These are phyloP conservation scores for Elsinoe necatrix DNA, from an alignment of 2,329 filamentous ascomycete species.

Conservation along the genomic window DNA sequence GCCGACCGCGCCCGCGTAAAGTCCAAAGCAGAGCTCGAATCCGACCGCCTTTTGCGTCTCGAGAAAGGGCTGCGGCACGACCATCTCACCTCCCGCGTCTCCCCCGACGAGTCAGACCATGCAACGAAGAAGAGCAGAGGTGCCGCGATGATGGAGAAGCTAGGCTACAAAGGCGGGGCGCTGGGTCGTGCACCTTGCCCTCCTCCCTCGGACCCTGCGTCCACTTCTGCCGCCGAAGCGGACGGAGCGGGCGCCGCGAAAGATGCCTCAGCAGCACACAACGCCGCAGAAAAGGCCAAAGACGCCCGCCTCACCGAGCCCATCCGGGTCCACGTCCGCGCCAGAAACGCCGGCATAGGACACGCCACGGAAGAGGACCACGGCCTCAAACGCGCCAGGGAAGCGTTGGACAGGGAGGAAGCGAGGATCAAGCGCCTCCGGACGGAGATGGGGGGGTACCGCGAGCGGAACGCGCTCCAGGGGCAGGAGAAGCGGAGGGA, in stretches of 20 bases:
- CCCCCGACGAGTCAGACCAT: constrained; percentile 62
- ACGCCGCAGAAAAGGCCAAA: constrained; percentile 20
- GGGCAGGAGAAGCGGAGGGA: constrained; percentile 61
- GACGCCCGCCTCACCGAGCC: constrained; percentile 54
- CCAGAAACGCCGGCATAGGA: constrained; percentile 74
- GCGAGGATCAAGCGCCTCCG: constrained; percentile 51
- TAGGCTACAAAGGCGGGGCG: constrained; percentile 76
- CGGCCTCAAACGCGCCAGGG: constrained; percentile 42
- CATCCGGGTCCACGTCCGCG: constrained; percentile 66
- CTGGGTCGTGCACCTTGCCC: constrained; percentile 45
- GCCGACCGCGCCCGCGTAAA: constrained; percentile 56
- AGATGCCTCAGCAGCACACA: not conserved
- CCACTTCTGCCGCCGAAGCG: too few relatives aligned
- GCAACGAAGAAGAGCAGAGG: constrained; percentile 62
- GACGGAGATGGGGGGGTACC: constrained; percentile 61
- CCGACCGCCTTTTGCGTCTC: constrained; percentile 37
- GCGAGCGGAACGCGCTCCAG: constrained; percentile 62
- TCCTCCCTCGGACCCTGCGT: too few relatives aligned
- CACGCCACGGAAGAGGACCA: constrained; percentile 72
- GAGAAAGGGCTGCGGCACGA: not conserved
- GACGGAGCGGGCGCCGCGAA: too few relatives aligned
- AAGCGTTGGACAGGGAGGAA: constrained; percentile 47
- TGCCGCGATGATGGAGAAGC: constrained; percentile 90
- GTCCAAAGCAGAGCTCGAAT: constrained; percentile 76
- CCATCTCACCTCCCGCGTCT: constrained; percentile 47